Base-by-base conservation (phyloP, 148 eudicot genomes). In the Camellia lanceoleosa region DNA sequence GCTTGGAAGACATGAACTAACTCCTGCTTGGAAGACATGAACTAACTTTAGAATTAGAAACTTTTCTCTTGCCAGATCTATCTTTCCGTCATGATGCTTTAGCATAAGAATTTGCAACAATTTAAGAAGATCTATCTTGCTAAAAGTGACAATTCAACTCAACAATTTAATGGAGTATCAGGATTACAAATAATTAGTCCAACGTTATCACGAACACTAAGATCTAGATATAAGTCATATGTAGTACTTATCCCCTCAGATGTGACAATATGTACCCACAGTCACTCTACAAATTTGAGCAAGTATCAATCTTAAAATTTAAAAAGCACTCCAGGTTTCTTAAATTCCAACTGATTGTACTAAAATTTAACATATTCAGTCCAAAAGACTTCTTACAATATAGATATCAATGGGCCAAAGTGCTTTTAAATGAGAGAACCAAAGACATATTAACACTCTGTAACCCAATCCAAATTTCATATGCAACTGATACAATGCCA, bases 401-500 rank as follows among this genome's bases (percentile, higher is more conserved):
- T 41, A 1, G 43, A 65, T 58, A 41, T 42, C 58, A 41, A 42
- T 46, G 0, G 46, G 4, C 19, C 65, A 58, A 8, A 42, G 47
- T 5, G 42, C 52, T 7, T 75, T 9, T 61, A 68, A 42, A 61
- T 44, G 16, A 16, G 77, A 15, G 58, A 38, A 56, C 20, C 20
- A 41, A 74, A 41, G 14, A 18, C 55, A 51, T 74, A 58, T 51
- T 51, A 30, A 69, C 78, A 18, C 30, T 60, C 43, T 52, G 51
- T n/a, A 42, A 73, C n/a, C 20, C 30, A 38, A 64, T 72, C 59
- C 60, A 56, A 46, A 69, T 18, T 13, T 20, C 52, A 20, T 18
- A 11, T n/a, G 30, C 55, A 71, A 81, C 41, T 63, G 41, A 55
- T 74, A 61, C 10, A 43, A 11, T 38, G 60, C 43, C 77, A 68